Evolutionary conservation across 2,329 filamentous ascomycete species (phyloP), one percentile per base, ranked within the genome.

Genomic region (Ophiostoma tasmaniense): DNA sequence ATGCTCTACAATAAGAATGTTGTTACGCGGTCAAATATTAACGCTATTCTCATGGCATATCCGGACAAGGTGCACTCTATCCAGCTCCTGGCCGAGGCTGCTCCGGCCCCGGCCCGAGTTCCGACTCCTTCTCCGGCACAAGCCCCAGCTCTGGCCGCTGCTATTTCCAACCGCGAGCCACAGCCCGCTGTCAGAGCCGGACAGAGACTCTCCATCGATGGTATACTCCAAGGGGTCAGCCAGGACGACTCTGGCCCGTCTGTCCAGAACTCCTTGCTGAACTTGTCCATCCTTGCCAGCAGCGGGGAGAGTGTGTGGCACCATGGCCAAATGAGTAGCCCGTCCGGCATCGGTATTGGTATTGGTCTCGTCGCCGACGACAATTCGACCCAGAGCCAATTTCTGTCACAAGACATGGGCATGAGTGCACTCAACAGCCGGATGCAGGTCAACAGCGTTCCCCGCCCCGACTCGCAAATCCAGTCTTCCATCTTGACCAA

Each of bases 1-100:
- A 73, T 73, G 1, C 28, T 73, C 1, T 78, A 75, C 70, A 61
- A 67, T 10, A 71, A 73, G 22, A 59, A 70, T 1, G 65, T 82
- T 75, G 66, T 75, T 28, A 71, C 70, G 8, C 64, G 50, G 4
- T 37, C 67, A 8, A 73, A 73, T 4, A 39, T 75, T 20, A 66
- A 45, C 0, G 35, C 50, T 28, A 70, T 73, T 7, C 50, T 73
- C 2, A 66, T 37, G 4, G 67, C 66, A 5, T 75, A 75, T 39
- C 69, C 72, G 1, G 62, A 65, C 0, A 39, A 72, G 55, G 62
- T 73, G 13, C 22, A 55, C 7, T 14, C 7, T 3, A 69, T 72
- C 20, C 62, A 39, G 42, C 30, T 52, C 17, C 35, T 66, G 1
- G 37, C 64, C 64, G 33, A 37, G 14, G 2, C 33, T 4, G n/a